Percentiles rank a stretch among this genome's conserved stretches.
Evolutionary conservation across 345 rosid species (phyloP).

Genomic region (Anastatica hierochuntica): DNA sequence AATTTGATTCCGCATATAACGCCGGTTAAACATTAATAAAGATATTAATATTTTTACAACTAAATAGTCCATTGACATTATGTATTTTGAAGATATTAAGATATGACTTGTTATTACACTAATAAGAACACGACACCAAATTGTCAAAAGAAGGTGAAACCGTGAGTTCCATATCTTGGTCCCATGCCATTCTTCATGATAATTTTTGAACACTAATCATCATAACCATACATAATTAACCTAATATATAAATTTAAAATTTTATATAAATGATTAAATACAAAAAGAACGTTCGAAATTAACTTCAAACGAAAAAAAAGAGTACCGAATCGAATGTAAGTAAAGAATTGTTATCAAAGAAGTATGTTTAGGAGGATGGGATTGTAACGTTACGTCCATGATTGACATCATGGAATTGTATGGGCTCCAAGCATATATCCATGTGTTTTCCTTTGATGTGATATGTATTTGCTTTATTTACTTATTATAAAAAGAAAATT

Average conservation of each 20-base stretch:
- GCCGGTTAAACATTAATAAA: too few relatives aligned
- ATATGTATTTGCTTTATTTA: too few relatives aligned
- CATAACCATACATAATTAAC: too few relatives aligned
- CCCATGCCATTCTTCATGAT: conserved; percentile 24
- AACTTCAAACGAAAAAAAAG: neutral
- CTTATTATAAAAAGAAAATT: too few relatives aligned
- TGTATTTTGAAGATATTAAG: neutral
- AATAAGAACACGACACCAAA: too few relatives aligned
- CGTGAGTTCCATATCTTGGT: conserved; percentile 18
- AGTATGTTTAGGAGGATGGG: conserved; percentile 16
- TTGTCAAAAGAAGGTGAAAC: conserved; percentile 22
- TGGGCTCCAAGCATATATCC: conserved; percentile 23
- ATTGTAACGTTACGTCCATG: conserved; percentile 23
- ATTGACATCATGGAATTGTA: conserved; percentile 26
- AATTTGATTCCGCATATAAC: too few relatives aligned
- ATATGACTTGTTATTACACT: neutral
- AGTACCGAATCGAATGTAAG: neutral
- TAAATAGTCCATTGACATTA: neutral
- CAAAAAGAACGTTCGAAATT: neutral
- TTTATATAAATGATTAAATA: neutral
- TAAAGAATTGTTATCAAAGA: neutral
- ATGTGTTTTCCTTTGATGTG: conserved; percentile 16
- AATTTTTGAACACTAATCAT: too few relatives aligned
- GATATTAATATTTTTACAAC: too few relatives aligned
- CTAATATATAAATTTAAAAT: too few relatives aligned